Percentiles rank a stretch among this genome's conserved stretches.
Conservation (phyloP, 768 basidiomycete species). For the Arthromyces matolae region DNA sequence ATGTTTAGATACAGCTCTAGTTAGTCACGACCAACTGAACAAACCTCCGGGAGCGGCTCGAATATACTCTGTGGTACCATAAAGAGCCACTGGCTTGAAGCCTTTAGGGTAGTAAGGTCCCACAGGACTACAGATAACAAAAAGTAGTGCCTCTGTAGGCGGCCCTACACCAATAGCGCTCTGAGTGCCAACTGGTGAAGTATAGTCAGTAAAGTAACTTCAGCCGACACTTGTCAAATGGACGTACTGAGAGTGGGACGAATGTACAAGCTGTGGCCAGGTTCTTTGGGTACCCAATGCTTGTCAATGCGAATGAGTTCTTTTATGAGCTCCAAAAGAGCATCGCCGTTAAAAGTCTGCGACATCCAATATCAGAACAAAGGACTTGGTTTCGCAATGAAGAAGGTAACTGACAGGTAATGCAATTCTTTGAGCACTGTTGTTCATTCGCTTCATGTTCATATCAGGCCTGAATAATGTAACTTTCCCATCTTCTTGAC, state of each 20-base stretch:
- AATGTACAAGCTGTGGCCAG: constrained; percentile 89
- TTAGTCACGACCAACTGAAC: constrained; percentile 1
- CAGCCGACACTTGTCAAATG: not conserved
- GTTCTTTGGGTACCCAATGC: constrained; percentile 87
- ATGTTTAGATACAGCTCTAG: not conserved
- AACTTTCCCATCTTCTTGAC: constrained; percentile 65
- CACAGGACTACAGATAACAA: constrained; percentile 79
- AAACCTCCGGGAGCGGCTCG: constrained; percentile 85
- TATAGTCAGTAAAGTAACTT: constrained; percentile 7
- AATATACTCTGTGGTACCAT: constrained; percentile 79
- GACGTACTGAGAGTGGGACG: constrained; percentile 65
- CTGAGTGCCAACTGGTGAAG: constrained; percentile 66
- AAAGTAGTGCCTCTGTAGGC: constrained; percentile 78
- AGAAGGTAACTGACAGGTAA: constrained; percentile 53
- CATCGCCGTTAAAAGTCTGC: constrained; percentile 75
- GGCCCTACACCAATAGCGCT: constrained; percentile 66
- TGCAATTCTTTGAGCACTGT: constrained; percentile 72
- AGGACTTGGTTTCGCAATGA: too few species aligned
- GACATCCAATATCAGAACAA: constrained; percentile 1
- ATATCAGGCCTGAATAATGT: constrained; percentile 91
- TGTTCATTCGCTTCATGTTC: constrained; percentile 97
- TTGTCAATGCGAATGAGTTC: constrained; percentile 79
- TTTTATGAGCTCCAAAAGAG: constrained; percentile 78
- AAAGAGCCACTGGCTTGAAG: constrained; percentile 88
- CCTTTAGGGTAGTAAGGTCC: constrained; percentile 85